Evolutionary conservation across 2,329 filamentous ascomycete genomes (phyloP).

Genomic region (Alternaria viburni): DNA sequence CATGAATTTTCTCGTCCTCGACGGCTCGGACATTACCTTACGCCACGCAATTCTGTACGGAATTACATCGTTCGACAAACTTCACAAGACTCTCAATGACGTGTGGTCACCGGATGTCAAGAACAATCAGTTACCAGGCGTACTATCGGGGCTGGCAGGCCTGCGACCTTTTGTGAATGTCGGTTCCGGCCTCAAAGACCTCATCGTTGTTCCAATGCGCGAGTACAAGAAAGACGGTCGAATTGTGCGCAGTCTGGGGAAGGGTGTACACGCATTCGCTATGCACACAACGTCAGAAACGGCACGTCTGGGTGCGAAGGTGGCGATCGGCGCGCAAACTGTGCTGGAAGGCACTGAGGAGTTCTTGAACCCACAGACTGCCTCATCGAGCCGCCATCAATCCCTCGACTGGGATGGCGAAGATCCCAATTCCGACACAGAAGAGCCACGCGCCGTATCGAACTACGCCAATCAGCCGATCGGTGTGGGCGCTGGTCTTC

Average conservation of each 20-base stretch:
- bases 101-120: slow-evolving; percentile 97
- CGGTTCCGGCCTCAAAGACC: slow-evolving; percentile 81
- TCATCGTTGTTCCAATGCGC: slow-evolving; percentile 86
- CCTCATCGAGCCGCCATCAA: slow-evolving; percentile 18
- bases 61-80: slow-evolving; percentile 84
- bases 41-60: slow-evolving; percentile 93
- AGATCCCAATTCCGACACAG: slow-evolving; percentile 69
- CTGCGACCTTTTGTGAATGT: slow-evolving; percentile 93
- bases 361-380: slow-evolving; percentile 62
- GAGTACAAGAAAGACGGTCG: slow-evolving; percentile 96
- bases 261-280: slow-evolving; percentile 87
- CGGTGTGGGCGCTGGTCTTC: slow-evolving; percentile 83
- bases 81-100: slow-evolving; percentile 89
- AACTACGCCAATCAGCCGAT: slow-evolving; percentile 94
- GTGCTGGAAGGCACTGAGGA: slow-evolving; percentile 87
- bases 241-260: slow-evolving; percentile 87
- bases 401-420: slow-evolving; percentile 55
- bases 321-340: slow-evolving; percentile 94
- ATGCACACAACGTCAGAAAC: slow-evolving; percentile 93
- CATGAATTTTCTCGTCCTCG: slow-evolving; percentile 97
- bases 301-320: slow-evolving; percentile 91
- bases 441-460: slow-evolving; percentile 79
- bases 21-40: slow-evolving; percentile 84
- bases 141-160: slow-evolving; percentile 86
- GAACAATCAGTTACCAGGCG: slow-evolving; percentile 83